phyloP scores from a whole-genome alignment of 2,329 filamentous ascomycete genomes.

The Aspergillus transmontanensis region DNA sequence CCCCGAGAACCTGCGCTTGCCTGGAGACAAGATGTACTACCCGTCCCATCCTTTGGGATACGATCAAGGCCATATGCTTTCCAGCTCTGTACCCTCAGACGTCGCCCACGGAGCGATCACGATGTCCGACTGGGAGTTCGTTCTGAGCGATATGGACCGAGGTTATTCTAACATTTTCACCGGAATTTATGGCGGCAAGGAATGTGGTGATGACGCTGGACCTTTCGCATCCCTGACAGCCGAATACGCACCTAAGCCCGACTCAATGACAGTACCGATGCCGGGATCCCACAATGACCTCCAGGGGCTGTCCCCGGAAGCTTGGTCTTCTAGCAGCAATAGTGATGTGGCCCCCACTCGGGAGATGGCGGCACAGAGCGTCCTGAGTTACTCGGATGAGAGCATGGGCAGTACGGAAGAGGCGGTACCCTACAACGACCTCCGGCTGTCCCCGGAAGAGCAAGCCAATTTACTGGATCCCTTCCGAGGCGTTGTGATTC shows the following conservation, averaged over 20 bases:
- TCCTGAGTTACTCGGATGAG: constrained; percentile 63
- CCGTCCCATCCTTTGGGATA: constrained; percentile 53
- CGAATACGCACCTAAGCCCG: constrained; percentile 33
- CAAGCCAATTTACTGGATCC: constrained; percentile 36
- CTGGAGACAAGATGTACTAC: constrained; percentile 21
- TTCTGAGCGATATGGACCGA: constrained; percentile 77
- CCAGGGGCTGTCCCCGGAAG: constrained; percentile 41
- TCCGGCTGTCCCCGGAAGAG: constrained; percentile 29
- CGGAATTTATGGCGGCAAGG: constrained; percentile 50
- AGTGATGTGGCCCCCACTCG: constrained; percentile 38
- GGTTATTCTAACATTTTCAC: constrained; percentile 77
- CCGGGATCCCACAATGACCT: constrained; percentile 29
- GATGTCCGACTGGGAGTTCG: constrained; percentile 76
- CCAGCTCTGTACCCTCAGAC: constrained; percentile 50
- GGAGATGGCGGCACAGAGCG: constrained; percentile 51
- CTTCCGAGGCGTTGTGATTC: constrained; percentile 42
- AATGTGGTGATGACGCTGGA: constrained; percentile 39
- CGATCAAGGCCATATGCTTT: constrained; percentile 30
- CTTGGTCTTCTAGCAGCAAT: constrained; percentile 42
- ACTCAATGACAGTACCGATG: constrained; percentile 20
- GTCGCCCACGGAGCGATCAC: constrained; percentile 50
- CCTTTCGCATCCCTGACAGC: constrained; percentile 39
- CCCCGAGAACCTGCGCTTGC: constrained; percentile 24
- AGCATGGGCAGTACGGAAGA: constrained; percentile 60
- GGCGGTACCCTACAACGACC: constrained; percentile 25